Evolutionary conservation across 805 yeast genomes (phyloP).

Genomic region (Kazachstania africana): DNA sequence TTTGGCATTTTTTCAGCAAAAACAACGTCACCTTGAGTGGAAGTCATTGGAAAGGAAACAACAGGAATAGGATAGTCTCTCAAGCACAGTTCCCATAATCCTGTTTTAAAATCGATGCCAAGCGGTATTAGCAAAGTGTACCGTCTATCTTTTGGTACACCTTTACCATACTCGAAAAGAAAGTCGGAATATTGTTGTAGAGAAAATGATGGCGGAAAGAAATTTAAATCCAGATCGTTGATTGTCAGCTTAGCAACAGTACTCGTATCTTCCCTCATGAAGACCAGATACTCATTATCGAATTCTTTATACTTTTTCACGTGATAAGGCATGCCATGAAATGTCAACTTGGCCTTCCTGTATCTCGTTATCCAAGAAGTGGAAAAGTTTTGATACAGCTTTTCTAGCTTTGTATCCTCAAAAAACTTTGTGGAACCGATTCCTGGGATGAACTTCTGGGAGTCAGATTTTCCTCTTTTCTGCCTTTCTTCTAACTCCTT

Average conservation of each 20-base stretch:
- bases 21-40: constrained; percentile 37
- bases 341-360: constrained; percentile 20
- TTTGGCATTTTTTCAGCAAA: constrained; percentile 45
- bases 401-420: constrained; percentile 7
- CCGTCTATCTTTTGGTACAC: constrained; percentile 39
- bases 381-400: constrained; percentile 27
- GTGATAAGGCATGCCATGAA: constrained; percentile 21
- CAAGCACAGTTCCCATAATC: constrained; percentile 33
- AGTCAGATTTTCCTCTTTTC: not conserved
- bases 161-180: constrained; percentile 32
- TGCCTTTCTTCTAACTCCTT: constrained; percentile 17
- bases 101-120: constrained; percentile 33
- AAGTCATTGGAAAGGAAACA: constrained; percentile 33
- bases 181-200: constrained; percentile 23
- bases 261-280: constrained; percentile 15
- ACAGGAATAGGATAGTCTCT: constrained; percentile 51
- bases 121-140: constrained; percentile 48
- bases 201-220: constrained; percentile 25
- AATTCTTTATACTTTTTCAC: constrained; percentile 9
- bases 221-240: constrained; percentile 13
- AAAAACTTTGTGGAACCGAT: not conserved
- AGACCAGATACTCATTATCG: constrained; percentile 10
- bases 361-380: constrained; percentile 30
- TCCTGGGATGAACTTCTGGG: not conserved
- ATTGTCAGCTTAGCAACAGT: constrained; percentile 20